A percentile compares a stretch with the other conserved stretches of the same genome.
Evolutionary conservation across 2,329 filamentous ascomycete genomes (phyloP).

Genomic region (Stromatinia cepivora): DNA sequence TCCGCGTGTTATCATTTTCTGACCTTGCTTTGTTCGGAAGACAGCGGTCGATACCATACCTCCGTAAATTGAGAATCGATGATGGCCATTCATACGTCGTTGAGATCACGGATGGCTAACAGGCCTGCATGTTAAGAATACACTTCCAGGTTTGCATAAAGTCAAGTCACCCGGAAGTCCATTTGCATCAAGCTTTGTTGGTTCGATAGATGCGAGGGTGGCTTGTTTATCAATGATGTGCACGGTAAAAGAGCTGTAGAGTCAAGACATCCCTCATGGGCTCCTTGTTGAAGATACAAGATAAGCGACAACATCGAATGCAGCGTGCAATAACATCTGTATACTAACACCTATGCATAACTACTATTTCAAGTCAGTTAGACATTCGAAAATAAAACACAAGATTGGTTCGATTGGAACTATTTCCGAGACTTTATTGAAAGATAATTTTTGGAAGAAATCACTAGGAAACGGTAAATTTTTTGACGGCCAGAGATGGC

Average conservation of each 20-base stretch:
- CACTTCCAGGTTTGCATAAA: constrained; percentile 47
- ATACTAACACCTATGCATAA: too few relatives aligned
- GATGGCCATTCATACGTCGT: constrained; percentile 53
- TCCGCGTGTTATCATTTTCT: constrained; percentile 51
- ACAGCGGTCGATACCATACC: constrained; percentile 52
- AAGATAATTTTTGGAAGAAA: too few relatives aligned
- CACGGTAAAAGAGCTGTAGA: constrained; percentile 31
- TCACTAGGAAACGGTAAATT: too few relatives aligned
- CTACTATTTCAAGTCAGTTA: too few relatives aligned
- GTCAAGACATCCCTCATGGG: constrained; percentile 39
- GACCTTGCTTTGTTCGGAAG: constrained; percentile 54
- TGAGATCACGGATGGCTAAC: constrained; percentile 52
- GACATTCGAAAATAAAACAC: too few relatives aligned
- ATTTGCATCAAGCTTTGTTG: constrained; percentile 54
- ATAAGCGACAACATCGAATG: too few relatives aligned
- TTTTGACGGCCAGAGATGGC: too few relatives aligned
- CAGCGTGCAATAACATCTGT: too few relatives aligned
- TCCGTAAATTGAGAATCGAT: constrained; percentile 53
- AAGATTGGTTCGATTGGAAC: too few relatives aligned
- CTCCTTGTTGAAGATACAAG: too few relatives aligned
- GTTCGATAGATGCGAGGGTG: constrained; percentile 48
- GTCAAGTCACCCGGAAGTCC: constrained; percentile 56
- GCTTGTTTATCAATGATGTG: constrained; percentile 31
- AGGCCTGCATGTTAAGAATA: constrained; percentile 47
- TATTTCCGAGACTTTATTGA: too few relatives aligned